Base-by-base conservation (phyloP, 345 rosid genomes). In the Citrus unshiu region DNA sequence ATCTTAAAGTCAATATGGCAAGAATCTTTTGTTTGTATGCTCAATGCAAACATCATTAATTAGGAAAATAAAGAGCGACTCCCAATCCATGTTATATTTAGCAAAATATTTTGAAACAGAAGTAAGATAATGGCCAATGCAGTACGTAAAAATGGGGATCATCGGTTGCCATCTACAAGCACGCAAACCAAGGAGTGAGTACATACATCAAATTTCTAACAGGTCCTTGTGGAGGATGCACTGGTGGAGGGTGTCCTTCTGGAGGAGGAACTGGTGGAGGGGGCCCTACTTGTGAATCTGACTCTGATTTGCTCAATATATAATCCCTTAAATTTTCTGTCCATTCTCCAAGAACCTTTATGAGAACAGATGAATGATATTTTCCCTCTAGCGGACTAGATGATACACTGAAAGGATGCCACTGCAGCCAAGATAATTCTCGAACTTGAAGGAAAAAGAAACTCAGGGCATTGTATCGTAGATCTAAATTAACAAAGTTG, bases 331-430 rank as follows among this genome's bases (percentile, higher is more conserved):
- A 89, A 82, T 87, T 91, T 6, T 80, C 86, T 0, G 99, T 92
- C 97, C 99, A 93, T 71, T 80, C 89, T 67, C 97, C 97, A 37
- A 91, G 89, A 67, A 89, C 98, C 86, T 93, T 95, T 60, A 93
- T 88, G 40, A 95, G 97, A 82, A 93, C 79, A 9, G 97, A 78
- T 9, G 92, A 70, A 80, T 88, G 95, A 70, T 88, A 79, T 46
- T 89, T 82, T 24, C 98, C 94, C 72, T 90, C 98, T 63, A 91
- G 79, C 78, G 97, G 97, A 78, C 99, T 93, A 21, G 98, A 93
- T 54, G 99, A 92, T 68, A 95, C 96, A 70, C 99, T 93, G 80
- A 95, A 95, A 72, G 97, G 98, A 86, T 95, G 98, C 98, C 99
- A 95, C 67, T 95, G 98, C 81, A 92, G 84, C 99, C 96, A 93